Conservation (phyloP, 2,329 filamentous ascomycete species). For the Septoria petroselini region DNA sequence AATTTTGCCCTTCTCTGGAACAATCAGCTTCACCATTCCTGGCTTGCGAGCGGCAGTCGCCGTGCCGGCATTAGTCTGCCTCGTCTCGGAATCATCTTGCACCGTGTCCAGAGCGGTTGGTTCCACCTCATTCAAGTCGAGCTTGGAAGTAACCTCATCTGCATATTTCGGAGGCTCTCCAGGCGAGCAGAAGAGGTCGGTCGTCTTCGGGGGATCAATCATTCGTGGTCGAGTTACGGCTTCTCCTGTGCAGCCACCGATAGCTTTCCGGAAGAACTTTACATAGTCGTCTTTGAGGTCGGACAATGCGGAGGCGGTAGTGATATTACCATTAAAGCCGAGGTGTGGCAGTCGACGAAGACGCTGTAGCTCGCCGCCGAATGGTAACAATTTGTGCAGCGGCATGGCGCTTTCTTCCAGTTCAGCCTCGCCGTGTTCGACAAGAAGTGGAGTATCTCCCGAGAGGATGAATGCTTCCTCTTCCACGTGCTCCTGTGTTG, state of each 20-base stretch:
- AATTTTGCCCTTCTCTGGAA: not conserved
- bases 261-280: conserved; percentile 56
- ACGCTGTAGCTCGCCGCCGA: conserved; percentile 48
- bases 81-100: not conserved
- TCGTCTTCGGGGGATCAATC: conserved; percentile 41
- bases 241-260: conserved; percentile 62
- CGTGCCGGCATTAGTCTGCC: not conserved
- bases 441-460: conserved; percentile 22
- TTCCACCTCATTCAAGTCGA: conserved; percentile 6
- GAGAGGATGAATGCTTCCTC: conserved; percentile 41
- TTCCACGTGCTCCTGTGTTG: conserved; percentile 6
- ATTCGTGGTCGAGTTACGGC: conserved; percentile 36
- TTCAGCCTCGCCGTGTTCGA: conserved; percentile 45
- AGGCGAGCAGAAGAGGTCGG: conserved; percentile 64
- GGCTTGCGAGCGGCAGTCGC: not conserved
- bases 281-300: conserved; percentile 53
- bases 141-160: conserved; percentile 16
- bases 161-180: conserved; percentile 31
- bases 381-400: conserved; percentile 48
- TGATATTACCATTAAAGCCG: conserved; percentile 59
- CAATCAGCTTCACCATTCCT: conserved; percentile 17
- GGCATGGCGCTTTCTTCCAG: conserved; percentile 43
- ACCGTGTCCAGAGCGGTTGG: conserved; percentile 6
- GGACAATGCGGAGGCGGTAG: conserved; percentile 43
- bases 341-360: conserved; percentile 57